Conservation (phyloP, 441 rosid species). For the Rhodomyrtus psidioides region DNA sequence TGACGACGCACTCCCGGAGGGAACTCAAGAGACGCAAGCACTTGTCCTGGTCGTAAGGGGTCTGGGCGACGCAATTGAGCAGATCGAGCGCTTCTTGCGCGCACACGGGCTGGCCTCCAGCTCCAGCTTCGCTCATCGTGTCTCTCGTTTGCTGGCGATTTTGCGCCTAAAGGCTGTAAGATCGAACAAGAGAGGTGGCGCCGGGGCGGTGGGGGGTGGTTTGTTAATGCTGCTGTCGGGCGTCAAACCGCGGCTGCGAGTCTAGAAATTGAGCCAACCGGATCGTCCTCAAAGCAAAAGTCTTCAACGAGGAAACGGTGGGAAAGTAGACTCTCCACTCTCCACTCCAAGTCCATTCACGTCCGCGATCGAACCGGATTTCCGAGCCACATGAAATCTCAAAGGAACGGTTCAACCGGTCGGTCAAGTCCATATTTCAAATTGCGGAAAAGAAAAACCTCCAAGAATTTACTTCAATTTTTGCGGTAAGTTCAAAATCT, state of each 20-base stretch:
- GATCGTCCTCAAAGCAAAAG: not conserved
- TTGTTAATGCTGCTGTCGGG: not conserved
- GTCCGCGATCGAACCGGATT: not conserved
- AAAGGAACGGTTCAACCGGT: not conserved
- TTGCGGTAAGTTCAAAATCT: not conserved
- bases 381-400: not conserved
- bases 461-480: not conserved
- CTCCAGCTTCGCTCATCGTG: slow-evolving; percentile 32
- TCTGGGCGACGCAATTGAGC: slow-evolving; percentile 64
- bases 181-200: not conserved
- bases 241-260: not conserved
- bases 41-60: slow-evolving; percentile 53
- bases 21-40: slow-evolving; percentile 41
- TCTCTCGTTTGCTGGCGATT: not conserved
- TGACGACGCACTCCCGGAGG: slow-evolving; percentile 49
- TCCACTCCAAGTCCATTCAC: not conserved
- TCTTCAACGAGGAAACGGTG: not conserved
- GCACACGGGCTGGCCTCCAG: slow-evolving; percentile 33
- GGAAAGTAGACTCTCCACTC: no score
- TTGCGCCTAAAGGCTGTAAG: not conserved
- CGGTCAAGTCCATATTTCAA: not conserved
- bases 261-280: not conserved
- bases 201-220: no score
- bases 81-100: slow-evolving; percentile 55
- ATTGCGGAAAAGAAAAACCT: not conserved